A percentile compares a stretch with the other conserved stretches of the same genome.
Evolutionary conservation across 139 green algal genomes (phyloP).

Genomic region (Nannochloris sp.): DNA sequence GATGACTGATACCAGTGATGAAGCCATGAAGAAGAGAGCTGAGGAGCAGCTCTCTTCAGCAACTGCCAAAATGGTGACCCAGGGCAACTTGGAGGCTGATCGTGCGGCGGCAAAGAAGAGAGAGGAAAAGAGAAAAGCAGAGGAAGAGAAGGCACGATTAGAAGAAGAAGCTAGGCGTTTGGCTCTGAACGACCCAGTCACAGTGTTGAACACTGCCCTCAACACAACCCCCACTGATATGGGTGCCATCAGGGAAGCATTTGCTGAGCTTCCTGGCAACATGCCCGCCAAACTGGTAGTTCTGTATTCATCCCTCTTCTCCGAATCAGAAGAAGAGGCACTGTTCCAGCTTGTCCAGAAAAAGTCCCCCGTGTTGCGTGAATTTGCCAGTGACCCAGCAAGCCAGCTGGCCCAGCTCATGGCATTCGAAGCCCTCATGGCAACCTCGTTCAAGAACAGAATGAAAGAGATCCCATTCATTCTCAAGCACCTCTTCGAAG

Average conservation of each 20-base stretch:
- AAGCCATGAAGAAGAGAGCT: slow-evolving; percentile 54
- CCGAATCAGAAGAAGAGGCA: neutral
- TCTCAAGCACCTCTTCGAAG: slow-evolving; percentile 87
- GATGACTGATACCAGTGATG: slow-evolving; percentile 85
- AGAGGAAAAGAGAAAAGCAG: slow-evolving; percentile 15
- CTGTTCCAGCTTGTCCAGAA: slow-evolving; percentile 12
- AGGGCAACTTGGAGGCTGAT: slow-evolving; percentile 80
- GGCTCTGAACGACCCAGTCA: slow-evolving; percentile 21
- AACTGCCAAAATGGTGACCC: slow-evolving; percentile 75
- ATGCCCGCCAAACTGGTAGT: slow-evolving; percentile 28
- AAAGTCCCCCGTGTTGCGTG: neutral
- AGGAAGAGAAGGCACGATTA: slow-evolving; percentile 15
- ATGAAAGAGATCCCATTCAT: slow-evolving; percentile 55
- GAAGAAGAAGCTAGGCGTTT: slow-evolving; percentile 21
- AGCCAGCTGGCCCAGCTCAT: slow-evolving; percentile 68
- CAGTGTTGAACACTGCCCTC: slow-evolving; percentile 34
- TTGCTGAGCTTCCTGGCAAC: slow-evolving; percentile 24
- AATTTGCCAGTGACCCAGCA: slow-evolving; percentile 28
- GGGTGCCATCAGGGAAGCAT: slow-evolving; percentile 18
- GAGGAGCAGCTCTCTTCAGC: slow-evolving; percentile 82
- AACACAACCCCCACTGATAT: slow-evolving; percentile 16
- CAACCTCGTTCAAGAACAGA: slow-evolving; percentile 16
- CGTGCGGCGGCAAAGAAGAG: slow-evolving; percentile 42
- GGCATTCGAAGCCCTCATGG: slow-evolving; percentile 61
- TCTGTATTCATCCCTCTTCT: slow-evolving; percentile 45